Evolutionary conservation across 202 grass and related monocot species (phyloP).

Genomic region (Panicum virgatum): DNA sequence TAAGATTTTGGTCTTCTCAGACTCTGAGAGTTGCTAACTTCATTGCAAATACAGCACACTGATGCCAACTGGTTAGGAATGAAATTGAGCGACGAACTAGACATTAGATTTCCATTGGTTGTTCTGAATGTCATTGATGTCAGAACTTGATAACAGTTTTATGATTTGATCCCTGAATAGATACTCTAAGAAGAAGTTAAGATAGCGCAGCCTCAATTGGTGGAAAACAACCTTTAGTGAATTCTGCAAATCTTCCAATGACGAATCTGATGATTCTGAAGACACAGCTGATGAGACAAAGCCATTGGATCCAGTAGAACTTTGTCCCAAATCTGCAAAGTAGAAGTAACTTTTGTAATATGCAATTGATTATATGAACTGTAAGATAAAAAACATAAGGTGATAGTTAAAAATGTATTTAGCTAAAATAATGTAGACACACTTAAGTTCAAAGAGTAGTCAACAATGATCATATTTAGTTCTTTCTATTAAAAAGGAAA

Average conservation of each 20-base stretch:
- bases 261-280: constrained; percentile 52
- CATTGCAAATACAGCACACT: not conserved
- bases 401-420: not conserved
- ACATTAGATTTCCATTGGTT: not conserved
- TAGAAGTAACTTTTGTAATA: constrained; percentile 17
- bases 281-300: constrained; percentile 30
- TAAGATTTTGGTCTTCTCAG: constrained; percentile 15
- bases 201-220: not conserved
- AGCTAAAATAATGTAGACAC: not conserved
- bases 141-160: constrained; percentile 16
- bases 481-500: not conserved
- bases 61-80: constrained; percentile 7
- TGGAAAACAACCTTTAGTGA: constrained; percentile 58
- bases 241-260: constrained; percentile 54
- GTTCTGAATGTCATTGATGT: not conserved
- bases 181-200: constrained; percentile 11
- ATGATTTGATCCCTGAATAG: constrained; percentile 7
- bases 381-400: not conserved
- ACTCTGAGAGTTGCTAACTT: not conserved
- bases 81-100: not conserved
- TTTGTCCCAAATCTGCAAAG: constrained; percentile 38
- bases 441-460: constrained; percentile 20
- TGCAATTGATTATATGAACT: constrained; percentile 14
- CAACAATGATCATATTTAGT: constrained; percentile 1
- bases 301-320: constrained; percentile 43